phyloP scores from a whole-genome alignment of 768 basidiomycete genomes.

The Leccinellum luteum region DNA sequence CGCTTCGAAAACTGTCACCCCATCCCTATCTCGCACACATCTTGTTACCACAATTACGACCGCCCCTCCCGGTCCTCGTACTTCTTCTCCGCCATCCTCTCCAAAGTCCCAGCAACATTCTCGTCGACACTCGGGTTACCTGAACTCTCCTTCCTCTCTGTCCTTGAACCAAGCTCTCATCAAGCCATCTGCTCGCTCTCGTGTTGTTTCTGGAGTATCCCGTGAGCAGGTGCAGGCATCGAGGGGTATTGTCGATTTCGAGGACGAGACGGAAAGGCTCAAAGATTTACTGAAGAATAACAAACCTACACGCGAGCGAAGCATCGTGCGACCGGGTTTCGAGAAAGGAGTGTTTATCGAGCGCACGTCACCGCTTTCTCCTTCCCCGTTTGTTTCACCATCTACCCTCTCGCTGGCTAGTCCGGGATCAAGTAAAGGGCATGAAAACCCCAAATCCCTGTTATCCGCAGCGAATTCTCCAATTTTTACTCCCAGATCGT shows the following conservation, averaged over 20 bases:
- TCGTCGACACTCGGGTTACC: conserved; percentile 28
- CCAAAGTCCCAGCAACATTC: conserved; percentile 19
- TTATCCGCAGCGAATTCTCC: conserved; percentile 48
- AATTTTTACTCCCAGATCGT: conserved; percentile 33
- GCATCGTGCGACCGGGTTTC: conserved; percentile 26
- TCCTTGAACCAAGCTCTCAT: conserved; percentile 44
- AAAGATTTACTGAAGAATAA: conserved; percentile 69
- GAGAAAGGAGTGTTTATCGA: conserved; percentile 30
- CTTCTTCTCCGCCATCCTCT: conserved; percentile 22
- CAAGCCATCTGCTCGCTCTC: conserved; percentile 52
- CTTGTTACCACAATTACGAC: conserved; percentile 2
- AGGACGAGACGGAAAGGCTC: conserved; percentile 74
- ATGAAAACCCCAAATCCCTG: conserved; percentile 40
- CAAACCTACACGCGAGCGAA: conserved; percentile 24
- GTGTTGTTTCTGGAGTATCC: conserved; percentile 70
- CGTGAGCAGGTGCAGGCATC: conserved; percentile 72
- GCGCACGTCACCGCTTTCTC: conserved; percentile 11
- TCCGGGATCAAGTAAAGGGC: conserved; percentile 17
- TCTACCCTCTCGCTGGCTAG: conserved; percentile 8
- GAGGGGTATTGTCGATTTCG: conserved; percentile 77
- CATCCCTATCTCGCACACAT: conserved; percentile 14
- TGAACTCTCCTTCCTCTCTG: conserved; percentile 37
- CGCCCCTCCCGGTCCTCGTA: conserved; percentile 6
- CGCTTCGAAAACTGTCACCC: conserved; percentile 1
- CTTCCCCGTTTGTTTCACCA: conserved; percentile 11